Conservation (phyloP, 495 filamentous ascomycete genomes). For the Xylaria castorea region DNA sequence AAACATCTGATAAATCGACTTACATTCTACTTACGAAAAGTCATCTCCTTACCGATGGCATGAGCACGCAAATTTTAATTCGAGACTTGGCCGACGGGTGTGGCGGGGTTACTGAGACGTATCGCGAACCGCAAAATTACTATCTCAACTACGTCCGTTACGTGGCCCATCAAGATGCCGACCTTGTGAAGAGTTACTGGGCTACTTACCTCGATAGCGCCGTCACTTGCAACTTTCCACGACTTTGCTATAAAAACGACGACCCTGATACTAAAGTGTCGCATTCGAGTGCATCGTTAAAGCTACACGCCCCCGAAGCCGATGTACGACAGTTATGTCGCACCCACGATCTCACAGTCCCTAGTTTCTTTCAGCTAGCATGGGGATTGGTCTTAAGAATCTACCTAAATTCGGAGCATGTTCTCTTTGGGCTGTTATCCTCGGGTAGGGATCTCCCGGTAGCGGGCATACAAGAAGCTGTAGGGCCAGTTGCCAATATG, state of each 20-base stretch:
- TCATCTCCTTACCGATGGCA: constrained; percentile 8
- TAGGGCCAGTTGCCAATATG: constrained; percentile 65
- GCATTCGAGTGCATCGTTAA: constrained; percentile 1
- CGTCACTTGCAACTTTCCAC: constrained; percentile 61
- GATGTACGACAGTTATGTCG: constrained; percentile 5
- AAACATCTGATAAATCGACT: constrained; percentile 11
- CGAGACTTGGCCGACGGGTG: constrained; percentile 12
- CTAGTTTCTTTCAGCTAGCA: constrained; percentile 48
- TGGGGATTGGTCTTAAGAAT: constrained; percentile 47
- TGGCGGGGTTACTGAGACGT: not conserved
- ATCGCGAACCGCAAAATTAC: not conserved
- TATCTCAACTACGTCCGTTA: constrained; percentile 15
- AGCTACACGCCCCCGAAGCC: constrained; percentile 3
- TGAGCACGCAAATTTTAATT: constrained; percentile 12
- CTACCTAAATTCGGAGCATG: constrained; percentile 45
- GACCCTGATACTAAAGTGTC: constrained; percentile 6
- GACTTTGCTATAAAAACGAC: not conserved
- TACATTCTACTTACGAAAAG: constrained; percentile 17
- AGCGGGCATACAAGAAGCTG: constrained; percentile 50
- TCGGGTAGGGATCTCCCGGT: constrained; percentile 55
- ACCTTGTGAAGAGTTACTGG: constrained; percentile 54
- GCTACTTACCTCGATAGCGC: constrained; percentile 54
- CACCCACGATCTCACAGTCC: constrained; percentile 35
- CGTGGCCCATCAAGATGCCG: not conserved
- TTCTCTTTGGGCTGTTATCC: constrained; percentile 63